Conservation (phyloP, 768 basidiomycete species). For the Tulasnella sp. region DNA sequence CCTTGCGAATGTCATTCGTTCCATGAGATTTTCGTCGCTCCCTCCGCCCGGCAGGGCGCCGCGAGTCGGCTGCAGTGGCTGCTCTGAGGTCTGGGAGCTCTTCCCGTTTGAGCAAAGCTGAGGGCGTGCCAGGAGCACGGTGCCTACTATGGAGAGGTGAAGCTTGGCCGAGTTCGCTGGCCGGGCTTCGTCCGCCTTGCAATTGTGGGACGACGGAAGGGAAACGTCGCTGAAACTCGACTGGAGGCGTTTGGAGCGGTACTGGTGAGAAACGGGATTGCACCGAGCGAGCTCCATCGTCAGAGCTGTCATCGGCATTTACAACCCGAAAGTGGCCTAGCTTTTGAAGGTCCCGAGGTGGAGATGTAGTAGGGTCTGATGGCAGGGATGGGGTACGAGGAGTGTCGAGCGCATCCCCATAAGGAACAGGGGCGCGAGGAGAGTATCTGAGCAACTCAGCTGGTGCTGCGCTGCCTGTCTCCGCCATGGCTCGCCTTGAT, state of each 20-base stretch:
- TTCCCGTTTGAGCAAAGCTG: not conserved
- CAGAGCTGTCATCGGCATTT: slow-evolving; percentile 9
- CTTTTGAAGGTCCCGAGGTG: not conserved
- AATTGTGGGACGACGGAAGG: not conserved
- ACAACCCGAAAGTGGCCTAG: not conserved
- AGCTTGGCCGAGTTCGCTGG: not conserved
- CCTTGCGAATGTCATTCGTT: not conserved
- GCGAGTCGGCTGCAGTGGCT: not conserved
- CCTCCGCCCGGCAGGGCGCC: not conserved
- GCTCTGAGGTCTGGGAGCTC: not conserved
- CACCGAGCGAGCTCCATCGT: not conserved
- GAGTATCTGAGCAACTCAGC: not conserved
- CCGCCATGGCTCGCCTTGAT: not conserved
- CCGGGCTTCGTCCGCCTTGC: not conserved
- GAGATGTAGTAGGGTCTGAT: not conserved
- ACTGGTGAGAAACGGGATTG: not conserved
- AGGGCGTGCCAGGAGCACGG: not conserved
- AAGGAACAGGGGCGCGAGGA: not conserved
- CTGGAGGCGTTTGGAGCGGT: not conserved
- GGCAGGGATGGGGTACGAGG: not conserved
- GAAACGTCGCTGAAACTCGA: not conserved
- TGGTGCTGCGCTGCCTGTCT: not conserved
- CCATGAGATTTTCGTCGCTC: not conserved
- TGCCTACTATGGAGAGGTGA: not conserved
- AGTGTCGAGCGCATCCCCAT: not conserved